phyloP scores from a whole-genome alignment of 2,329 filamentous ascomycete genomes.

The Bipolaris cookei region DNA sequence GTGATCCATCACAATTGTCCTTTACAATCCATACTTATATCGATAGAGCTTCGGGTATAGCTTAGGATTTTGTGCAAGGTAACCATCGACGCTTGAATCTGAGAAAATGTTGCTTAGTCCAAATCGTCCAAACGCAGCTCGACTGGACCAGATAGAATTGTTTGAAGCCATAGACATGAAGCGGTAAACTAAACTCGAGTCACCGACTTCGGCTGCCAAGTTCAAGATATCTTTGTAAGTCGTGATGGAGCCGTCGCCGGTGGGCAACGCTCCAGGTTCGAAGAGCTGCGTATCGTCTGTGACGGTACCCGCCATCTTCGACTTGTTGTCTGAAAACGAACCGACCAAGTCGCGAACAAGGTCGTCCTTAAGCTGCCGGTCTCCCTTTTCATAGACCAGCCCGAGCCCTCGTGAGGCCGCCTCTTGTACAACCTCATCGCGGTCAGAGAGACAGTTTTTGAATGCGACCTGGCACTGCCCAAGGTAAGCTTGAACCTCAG shows the following conservation, averaged over 20 bases:
- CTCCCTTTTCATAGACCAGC: conserved; percentile 93
- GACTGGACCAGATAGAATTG: conserved; percentile 95
- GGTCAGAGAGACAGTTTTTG: conserved; percentile 81
- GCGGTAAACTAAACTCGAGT: conserved; percentile 94
- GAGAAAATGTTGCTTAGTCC: conserved; percentile 91
- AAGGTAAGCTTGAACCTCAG: conserved; percentile 74
- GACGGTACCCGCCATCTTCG: conserved; percentile 76
- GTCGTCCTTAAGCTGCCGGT: conserved; percentile 77
- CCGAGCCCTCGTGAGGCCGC: conserved; percentile 88
- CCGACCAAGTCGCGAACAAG: conserved; percentile 87
- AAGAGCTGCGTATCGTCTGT: conserved; percentile 92
- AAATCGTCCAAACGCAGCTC: conserved; percentile 93
- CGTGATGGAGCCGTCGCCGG: conserved; percentile 87
- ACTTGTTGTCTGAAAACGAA: conserved; percentile 78
- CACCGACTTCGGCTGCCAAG: conserved; percentile 93
- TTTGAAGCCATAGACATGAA: conserved; percentile 98
- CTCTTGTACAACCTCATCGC: conserved; percentile 95
- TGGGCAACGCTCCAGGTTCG: conserved; percentile 86
- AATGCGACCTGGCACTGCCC: conserved; percentile 85
- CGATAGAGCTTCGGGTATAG: conserved; percentile 94
- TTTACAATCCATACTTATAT: conserved; percentile 63
- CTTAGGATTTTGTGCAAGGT: conserved; percentile 82
- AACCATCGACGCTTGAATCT: conserved; percentile 73
- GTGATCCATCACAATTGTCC: background rate
- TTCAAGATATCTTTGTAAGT: conserved; percentile 98